Percentiles rank a stretch among this genome's conserved stretches.
Evolutionary conservation across 2,329 filamentous ascomycete genomes (phyloP).

Genomic region (Cyphellophora europaea): DNA sequence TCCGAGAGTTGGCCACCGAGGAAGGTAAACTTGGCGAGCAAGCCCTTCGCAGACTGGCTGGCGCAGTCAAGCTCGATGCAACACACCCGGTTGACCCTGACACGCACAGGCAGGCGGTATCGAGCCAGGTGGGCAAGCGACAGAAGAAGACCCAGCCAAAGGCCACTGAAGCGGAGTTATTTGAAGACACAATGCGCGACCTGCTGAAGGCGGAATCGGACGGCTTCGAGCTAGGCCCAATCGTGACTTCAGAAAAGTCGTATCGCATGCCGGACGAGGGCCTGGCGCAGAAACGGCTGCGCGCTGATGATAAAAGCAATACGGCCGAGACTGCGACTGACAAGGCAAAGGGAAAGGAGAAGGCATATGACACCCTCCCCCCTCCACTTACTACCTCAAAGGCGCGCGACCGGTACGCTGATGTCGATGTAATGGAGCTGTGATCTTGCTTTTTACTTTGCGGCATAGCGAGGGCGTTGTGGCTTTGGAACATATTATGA

Average conservation of each 20-base stretch:
- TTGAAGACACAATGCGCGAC: constrained; percentile 47
- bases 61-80: constrained; percentile 34
- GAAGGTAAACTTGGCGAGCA: constrained; percentile 58
- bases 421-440: constrained; percentile 8
- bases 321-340: not conserved
- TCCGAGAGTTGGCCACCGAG: constrained; percentile 54
- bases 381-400: no score
- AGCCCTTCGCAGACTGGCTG: constrained; percentile 51
- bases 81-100: constrained; percentile 31
- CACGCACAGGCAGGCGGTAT: constrained; percentile 21
- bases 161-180: constrained; percentile 37
- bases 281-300: no score
- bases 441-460: constrained; percentile 6
- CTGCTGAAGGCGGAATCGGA: constrained; percentile 30
- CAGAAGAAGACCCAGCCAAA: constrained; percentile 23
- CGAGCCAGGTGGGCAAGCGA: constrained; percentile 26
- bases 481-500: no score
- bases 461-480: constrained; percentile 16
- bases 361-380: no score
- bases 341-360: not conserved
- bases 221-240: constrained; percentile 35
- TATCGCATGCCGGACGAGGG: constrained; percentile 39
- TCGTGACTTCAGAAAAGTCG: constrained; percentile 52
- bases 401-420: not conserved
- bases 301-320: not conserved